phyloP scores from a whole-genome alignment of 2,329 filamentous ascomycete species.

The Stachybotrys echinatus region DNA sequence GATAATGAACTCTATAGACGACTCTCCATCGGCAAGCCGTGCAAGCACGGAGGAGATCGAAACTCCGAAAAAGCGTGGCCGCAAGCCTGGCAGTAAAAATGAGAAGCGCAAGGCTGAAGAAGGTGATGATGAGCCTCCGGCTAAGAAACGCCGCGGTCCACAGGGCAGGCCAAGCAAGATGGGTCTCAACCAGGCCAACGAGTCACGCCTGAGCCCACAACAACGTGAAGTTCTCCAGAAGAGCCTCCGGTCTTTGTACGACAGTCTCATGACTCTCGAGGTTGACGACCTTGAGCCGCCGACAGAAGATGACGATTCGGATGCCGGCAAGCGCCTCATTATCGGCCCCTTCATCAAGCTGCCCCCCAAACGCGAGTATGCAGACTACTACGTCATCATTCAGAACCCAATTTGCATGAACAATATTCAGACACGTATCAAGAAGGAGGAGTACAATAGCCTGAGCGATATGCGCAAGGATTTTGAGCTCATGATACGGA shows the following conservation, averaged over 20 bases:
- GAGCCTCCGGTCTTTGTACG: conserved; percentile 71
- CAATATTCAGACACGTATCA: conserved; percentile 89
- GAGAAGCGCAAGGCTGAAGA: conserved; percentile 89
- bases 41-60: conserved; percentile 78
- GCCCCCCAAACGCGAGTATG: conserved; percentile 82
- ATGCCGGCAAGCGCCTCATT: conserved; percentile 66
- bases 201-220: conserved; percentile 53
- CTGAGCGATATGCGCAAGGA: conserved; percentile 78
- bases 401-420: conserved; percentile 93
- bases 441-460: conserved; percentile 85
- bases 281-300: conserved; percentile 63
- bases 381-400: conserved; percentile 94
- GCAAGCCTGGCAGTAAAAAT: conserved; percentile 66
- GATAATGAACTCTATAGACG: conserved; percentile 37
- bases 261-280: conserved; percentile 77
- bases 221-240: conserved; percentile 75
- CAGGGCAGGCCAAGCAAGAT: conserved; percentile 63
- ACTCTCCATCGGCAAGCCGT: conserved; percentile 72
- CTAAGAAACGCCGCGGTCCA: conserved; percentile 72
- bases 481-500: conserved; percentile 77
- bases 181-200: conserved; percentile 18
- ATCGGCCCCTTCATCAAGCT: conserved; percentile 93
- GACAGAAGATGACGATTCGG: conserved; percentile 52
- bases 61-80: conserved; percentile 75
- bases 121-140: conserved; percentile 68